Conservation (phyloP, 1,284 basidiomycete genomes). For the Ustilago cynodontis region DNA sequence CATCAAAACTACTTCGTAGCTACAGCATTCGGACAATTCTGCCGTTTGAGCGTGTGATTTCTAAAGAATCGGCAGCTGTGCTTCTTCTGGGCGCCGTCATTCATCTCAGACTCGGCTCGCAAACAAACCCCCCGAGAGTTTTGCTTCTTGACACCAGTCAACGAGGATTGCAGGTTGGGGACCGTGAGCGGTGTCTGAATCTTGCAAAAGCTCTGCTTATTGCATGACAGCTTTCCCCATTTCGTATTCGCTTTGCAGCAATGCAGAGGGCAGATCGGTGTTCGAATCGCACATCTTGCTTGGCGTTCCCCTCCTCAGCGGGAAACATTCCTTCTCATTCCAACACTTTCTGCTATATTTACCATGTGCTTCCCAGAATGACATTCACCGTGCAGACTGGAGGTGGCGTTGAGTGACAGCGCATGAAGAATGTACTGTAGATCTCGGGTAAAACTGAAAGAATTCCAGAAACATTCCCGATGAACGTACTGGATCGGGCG, state of each 20-base stretch:
- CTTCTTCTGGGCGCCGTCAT: neutral
- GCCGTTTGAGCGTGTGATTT: no score
- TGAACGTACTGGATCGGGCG: no score
- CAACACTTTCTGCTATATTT: no score
- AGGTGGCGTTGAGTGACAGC: neutral
- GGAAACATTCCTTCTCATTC: neutral
- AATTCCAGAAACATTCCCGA: no score
- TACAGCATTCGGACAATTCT: no score
- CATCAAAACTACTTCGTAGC: no score
- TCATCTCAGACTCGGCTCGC: neutral
- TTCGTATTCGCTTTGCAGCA: neutral
- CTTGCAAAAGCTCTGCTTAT: neutral
- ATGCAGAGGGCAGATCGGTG: neutral
- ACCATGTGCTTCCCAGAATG: neutral
- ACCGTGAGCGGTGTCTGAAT: slow-evolving; percentile 1
- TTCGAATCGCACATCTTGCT: neutral
- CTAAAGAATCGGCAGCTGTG: neutral
- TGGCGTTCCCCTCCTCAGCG: no score
- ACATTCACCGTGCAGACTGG: neutral
- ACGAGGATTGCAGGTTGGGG: no score
- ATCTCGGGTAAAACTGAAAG: neutral
- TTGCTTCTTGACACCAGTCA: no score
- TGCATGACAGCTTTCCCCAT: neutral
- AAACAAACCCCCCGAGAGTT: no score
- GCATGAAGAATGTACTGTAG: neutral